Percentiles rank a stretch among this genome's conserved stretches.
These are phyloP conservation scores for Tolypocladium paradoxum DNA, from an alignment of 2,329 filamentous ascomycete genomes.

Conservation along the genomic window DNA sequence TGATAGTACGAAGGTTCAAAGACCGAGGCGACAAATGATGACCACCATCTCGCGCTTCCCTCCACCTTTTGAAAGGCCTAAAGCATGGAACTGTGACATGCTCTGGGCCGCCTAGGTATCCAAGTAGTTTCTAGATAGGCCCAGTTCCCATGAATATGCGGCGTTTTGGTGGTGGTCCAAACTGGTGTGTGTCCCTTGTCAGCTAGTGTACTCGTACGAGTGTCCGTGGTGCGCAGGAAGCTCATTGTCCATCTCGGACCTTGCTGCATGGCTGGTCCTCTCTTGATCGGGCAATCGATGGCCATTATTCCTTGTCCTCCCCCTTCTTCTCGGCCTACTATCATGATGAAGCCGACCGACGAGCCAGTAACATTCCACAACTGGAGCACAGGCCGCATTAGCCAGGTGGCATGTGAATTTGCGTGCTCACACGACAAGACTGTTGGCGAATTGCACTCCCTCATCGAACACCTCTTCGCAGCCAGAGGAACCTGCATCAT, in stretches of 20 bases:
- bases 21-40: background rate
- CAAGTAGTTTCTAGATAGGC: background rate
- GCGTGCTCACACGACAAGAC: background rate
- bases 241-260: background rate
- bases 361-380: constrained; percentile 7
- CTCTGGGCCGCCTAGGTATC: background rate
- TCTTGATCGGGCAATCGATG: background rate
- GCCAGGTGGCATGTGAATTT: constrained; percentile 16
- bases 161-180: background rate
- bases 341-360: background rate
- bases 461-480: background rate
- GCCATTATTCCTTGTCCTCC: background rate
- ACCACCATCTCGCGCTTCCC: background rate
- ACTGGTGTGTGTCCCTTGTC: background rate
- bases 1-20: too few species aligned
- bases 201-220: background rate
- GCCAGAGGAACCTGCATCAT: background rate
- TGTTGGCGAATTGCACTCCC: background rate
- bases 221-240: background rate
- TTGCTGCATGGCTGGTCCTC: background rate
- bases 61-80: background rate
- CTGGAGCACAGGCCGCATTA: constrained; percentile 15
- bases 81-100: background rate
- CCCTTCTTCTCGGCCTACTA: background rate
- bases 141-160: background rate